A percentile compares a stretch with the other conserved stretches of the same genome.
Conservation (phyloP, 1,139 yeast species). For the Sugiyamaella sp. region DNA sequence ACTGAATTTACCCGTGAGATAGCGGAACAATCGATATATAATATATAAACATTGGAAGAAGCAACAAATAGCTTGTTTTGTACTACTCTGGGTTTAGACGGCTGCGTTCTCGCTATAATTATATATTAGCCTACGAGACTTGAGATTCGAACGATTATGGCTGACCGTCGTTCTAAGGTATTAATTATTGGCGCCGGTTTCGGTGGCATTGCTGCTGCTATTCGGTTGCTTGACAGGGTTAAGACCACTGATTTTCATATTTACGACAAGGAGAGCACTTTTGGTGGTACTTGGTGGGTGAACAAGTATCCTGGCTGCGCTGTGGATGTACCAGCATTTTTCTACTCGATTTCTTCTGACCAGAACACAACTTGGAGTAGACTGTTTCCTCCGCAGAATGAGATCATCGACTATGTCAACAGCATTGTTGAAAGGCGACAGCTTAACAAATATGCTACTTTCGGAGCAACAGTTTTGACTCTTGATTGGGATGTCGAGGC, state of each 20-base stretch:
- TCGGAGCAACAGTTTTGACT: slow-evolving; percentile 28
- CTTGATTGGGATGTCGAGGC: slow-evolving; percentile 30
- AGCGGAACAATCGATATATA: too few relatives aligned
- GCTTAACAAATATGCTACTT: slow-evolving; percentile 20
- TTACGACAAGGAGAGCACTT: slow-evolving; percentile 28
- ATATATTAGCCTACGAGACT: background rate
- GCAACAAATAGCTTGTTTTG: too few relatives aligned
- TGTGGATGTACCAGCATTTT: slow-evolving; percentile 37
- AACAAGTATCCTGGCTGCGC: slow-evolving; percentile 52
- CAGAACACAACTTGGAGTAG: slow-evolving; percentile 37
- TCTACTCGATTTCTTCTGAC: slow-evolving; percentile 35
- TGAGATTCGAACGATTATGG: background rate
- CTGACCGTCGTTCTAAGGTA: slow-evolving; percentile 9
- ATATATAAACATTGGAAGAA: too few relatives aligned
- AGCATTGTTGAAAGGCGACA: slow-evolving; percentile 29
- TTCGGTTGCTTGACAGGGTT: slow-evolving; percentile 21
- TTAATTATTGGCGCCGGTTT: slow-evolving; percentile 29
- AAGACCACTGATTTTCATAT: slow-evolving; percentile 26
- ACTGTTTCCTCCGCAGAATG: slow-evolving; percentile 34
- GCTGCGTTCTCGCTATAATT: too few relatives aligned
- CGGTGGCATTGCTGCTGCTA: slow-evolving; percentile 29
- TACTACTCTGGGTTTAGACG: too few relatives aligned
- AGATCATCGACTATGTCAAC: slow-evolving; percentile 33
- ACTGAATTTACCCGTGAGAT: too few relatives aligned
- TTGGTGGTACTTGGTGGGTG: slow-evolving; percentile 59